These are phyloP conservation scores for Aspergillus sergii DNA, from an alignment of 2,329 filamentous ascomycete genomes.

Conservation along the genomic window DNA sequence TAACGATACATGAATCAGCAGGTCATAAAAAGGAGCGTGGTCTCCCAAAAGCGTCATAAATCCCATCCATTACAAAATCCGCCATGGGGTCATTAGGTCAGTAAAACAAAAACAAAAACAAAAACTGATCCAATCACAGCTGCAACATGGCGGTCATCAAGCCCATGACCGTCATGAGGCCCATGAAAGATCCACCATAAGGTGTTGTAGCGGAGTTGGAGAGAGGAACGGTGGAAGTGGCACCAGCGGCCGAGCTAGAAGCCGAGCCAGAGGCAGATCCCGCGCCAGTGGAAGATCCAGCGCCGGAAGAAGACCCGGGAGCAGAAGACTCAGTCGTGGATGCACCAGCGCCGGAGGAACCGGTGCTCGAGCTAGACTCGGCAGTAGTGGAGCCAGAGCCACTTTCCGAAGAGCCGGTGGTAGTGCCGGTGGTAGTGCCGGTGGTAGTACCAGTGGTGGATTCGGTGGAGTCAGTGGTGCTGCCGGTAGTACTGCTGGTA, in stretches of 20 bases:
- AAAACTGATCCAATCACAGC: constrained; percentile 23
- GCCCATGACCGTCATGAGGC: constrained; percentile 18
- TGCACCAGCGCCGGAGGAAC: constrained; percentile 5
- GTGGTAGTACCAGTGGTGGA: constrained; percentile 2
- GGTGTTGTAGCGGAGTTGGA: constrained; percentile 24
- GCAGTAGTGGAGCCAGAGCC: constrained; percentile 16
- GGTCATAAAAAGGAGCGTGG: constrained; percentile 1
- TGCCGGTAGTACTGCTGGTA: neutral
- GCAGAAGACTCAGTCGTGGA: constrained; percentile 6
- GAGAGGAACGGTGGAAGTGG: constrained; percentile 21
- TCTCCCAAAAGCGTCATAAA: constrained; percentile 1
- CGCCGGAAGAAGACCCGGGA: constrained; percentile 10
- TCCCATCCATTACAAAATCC: neutral
- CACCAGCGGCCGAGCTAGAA: constrained; percentile 10
- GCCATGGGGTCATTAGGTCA: neutral
- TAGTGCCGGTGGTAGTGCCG: constrained; percentile 7
- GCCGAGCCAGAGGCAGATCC: constrained; percentile 13
- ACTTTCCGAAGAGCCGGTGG: constrained; percentile 18
- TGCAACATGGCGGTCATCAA: constrained; percentile 33
- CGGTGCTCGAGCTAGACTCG: neutral
- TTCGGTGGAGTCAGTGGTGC: constrained; percentile 1
- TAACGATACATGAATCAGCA: constrained; percentile 3
- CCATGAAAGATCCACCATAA: constrained; percentile 26
- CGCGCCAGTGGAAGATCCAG: neutral
- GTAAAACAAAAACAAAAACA: neutral